Percentiles rank a stretch among this genome's conserved stretches.
phyloP scores from a whole-genome alignment of 1,139 yeast genomes.

The Suhomyces coccinellae region DNA sequence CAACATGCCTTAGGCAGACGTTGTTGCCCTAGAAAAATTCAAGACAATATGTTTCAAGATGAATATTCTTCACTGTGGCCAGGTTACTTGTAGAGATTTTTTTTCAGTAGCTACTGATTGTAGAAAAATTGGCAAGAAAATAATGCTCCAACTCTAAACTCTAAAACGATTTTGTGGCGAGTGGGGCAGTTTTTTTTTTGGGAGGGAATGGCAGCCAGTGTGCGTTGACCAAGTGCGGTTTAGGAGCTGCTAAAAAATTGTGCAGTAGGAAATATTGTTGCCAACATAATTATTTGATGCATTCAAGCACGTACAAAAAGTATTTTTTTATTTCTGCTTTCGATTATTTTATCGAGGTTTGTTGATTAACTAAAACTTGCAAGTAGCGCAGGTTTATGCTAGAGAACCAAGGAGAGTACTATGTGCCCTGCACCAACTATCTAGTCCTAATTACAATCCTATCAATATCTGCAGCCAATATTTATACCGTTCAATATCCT shows the following conservation, averaged over 20 bases:
- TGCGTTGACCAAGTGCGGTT: neutral
- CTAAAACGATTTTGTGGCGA: neutral
- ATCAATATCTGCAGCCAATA: slow-evolving; percentile 1
- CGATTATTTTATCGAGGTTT: slow-evolving; percentile 8
- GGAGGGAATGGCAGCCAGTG: no score
- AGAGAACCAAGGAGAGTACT: slow-evolving; percentile 5
- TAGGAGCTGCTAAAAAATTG: slow-evolving; percentile 2
- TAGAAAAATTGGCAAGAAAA: neutral
- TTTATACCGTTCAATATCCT: slow-evolving; percentile 5
- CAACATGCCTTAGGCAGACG: neutral
- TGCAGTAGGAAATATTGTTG: neutral
- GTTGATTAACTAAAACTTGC: slow-evolving; percentile 7
- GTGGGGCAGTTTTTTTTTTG: neutral
- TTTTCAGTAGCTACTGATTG: neutral
- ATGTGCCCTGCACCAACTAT: slow-evolving; percentile 8
- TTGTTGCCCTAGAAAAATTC: neutral
- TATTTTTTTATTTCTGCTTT: slow-evolving; percentile 1
- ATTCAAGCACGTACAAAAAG: neutral
- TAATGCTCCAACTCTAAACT: slow-evolving; percentile 3
- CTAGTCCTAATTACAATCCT: slow-evolving; percentile 7
- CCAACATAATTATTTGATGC: slow-evolving; percentile 2
- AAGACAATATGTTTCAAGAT: slow-evolving; percentile 2
- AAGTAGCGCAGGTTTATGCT: slow-evolving; percentile 6
- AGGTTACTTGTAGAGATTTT: neutral
- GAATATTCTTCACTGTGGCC: neutral